Evolutionary conservation across 768 basidiomycete species (phyloP).

Genomic region (Rhodotorula toruloides): DNA sequence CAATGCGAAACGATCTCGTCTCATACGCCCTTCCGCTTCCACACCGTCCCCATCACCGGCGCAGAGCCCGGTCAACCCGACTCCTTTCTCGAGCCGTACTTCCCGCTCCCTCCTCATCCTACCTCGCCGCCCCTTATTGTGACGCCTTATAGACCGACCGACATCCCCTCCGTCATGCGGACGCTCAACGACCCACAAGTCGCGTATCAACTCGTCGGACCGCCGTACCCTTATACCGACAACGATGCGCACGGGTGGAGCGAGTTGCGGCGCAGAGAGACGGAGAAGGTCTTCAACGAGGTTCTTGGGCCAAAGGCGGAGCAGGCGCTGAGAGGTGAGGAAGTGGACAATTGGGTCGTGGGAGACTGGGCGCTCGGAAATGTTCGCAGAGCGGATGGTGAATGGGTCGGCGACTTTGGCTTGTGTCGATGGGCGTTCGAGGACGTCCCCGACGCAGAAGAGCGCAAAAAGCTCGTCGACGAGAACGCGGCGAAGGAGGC

Average conservation of each 20-base stretch:
- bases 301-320: not conserved
- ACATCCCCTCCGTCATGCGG: not conserved
- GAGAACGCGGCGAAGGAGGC: constrained; percentile 6
- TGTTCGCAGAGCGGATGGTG: constrained; percentile 10
- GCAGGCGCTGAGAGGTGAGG: not conserved
- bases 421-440: constrained; percentile 1
- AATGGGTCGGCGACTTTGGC: constrained; percentile 25
- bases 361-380: not conserved
- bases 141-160: constrained; percentile 6
- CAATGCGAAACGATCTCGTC: not conserved
- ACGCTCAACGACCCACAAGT: constrained; percentile 6
- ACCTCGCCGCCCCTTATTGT: constrained; percentile 8
- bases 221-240: constrained; percentile 19
- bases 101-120: constrained; percentile 1
- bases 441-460: constrained; percentile 4
- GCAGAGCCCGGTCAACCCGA: not conserved
- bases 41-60: not conserved
- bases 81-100: constrained; percentile 14
- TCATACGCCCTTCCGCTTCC: constrained; percentile 16
- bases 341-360: not conserved
- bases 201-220: constrained; percentile 8
- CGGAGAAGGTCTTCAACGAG: not conserved
- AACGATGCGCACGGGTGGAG: not conserved
- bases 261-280: not conserved
- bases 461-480: constrained; percentile 12